Base-by-base conservation (phyloP, 495 filamentous ascomycete species). In the Niebla homalea region DNA sequence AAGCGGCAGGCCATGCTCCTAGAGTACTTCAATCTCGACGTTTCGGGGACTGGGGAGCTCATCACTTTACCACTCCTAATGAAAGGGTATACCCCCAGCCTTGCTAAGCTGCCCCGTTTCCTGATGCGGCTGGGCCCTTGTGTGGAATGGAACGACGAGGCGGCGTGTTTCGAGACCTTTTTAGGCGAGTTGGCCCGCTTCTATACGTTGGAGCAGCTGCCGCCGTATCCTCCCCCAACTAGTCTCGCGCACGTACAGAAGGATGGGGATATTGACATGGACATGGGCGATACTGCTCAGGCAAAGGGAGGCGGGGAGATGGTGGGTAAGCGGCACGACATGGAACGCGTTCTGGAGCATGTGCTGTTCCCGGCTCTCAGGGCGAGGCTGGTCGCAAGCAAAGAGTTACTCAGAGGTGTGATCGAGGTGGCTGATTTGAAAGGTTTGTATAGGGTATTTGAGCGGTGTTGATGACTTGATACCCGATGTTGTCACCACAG, bases 371-470 rank as follows among this genome's bases (percentile, higher is more conserved):
- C 92, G 5, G 85, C 89, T 3, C 80, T 95, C 54, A 84, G 85
- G 64, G 75, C 82, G 5, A 72, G 89, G 47, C 63, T 99, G 35
- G 83, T 97, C 52, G 89, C 89, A 22, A 94, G 90, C 38, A 83
- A 76, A 51, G 72, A 74, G 19, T 65, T 97, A 57, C 74, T 96
- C 64, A 75, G 77, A 49, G 85, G 81, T 18, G 79, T 94, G 25
- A 71, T 93, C 15, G 92, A 99, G 67, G 80, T 95, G 22, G 93
- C 93, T 0, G 85, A 95, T 70, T 67, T 97, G 50, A 97, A 95
- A 64, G 89, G 93, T 4, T 62, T 99, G 45, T 99, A 99, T 65
- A 71, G 86, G 38, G 89, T 96, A n/a, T 99, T 99, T 71, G 93
- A 99, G 67, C 74, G 93, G 43, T 97, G 89, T 66, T 96, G 64